A percentile compares a stretch with the other conserved stretches of the same genome.
These are phyloP conservation scores for Psophocarpus tetragonolobus DNA, from an alignment of 306 rosid genomes.

Conservation along the genomic window DNA sequence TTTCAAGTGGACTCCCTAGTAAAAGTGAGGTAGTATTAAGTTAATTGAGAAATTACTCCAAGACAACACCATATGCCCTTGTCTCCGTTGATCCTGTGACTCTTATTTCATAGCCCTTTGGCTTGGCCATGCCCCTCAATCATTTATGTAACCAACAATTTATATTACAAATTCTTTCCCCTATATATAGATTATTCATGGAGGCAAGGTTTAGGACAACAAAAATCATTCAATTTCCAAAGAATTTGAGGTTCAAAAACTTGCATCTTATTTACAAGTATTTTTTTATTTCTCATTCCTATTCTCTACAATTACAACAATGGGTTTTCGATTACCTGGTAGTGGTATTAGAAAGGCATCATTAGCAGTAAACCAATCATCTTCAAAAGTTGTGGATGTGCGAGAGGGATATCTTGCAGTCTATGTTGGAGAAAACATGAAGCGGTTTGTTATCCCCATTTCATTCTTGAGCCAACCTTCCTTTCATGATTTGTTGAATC, in stretches of 20 bases:
- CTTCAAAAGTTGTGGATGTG: too few relatives aligned
- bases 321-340: background rate
- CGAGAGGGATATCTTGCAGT: too few relatives aligned
- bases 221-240: background rate
- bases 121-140: too few relatives aligned
- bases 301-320: background rate
- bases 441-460: too few relatives aligned
- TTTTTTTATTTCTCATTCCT: background rate
- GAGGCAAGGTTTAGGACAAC: background rate
- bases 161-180: background rate
- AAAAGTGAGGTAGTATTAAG: too few relatives aligned
- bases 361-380: too few relatives aligned
- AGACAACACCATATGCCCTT: constrained; percentile 29
- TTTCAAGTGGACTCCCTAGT: too few relatives aligned
- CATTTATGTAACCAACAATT: background rate
- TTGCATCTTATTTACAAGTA: constrained; percentile 27
- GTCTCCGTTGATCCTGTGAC: background rate
- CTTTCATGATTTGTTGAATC: too few relatives aligned
- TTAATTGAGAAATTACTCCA: too few relatives aligned
- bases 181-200: constrained; percentile 35
- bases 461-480: too few relatives aligned
- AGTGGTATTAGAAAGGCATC: too few relatives aligned
- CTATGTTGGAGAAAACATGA: too few relatives aligned
- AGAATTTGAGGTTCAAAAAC: constrained; percentile 38
- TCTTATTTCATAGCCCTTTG: background rate